Evolutionary conservation across 306 rosid species (phyloP).

Genomic region (Inga leiocalycina): DNA sequence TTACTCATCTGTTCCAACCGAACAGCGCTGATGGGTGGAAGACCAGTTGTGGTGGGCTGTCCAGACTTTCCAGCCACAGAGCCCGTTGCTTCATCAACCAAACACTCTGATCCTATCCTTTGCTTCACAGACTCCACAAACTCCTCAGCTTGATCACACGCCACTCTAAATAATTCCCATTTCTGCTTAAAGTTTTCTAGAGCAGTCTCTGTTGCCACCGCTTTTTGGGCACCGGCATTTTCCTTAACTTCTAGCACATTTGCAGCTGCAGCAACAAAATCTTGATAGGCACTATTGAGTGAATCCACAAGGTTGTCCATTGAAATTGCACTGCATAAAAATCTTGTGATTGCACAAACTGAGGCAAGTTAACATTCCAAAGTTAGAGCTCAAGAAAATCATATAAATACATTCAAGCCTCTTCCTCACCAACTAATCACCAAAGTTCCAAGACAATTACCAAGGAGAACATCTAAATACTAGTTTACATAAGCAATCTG

Average conservation of each 20-base stretch:
- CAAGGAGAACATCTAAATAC: not conserved
- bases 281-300: conserved; percentile 53
- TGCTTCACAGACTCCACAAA: conserved; percentile 72
- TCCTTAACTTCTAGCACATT: conserved; percentile 57
- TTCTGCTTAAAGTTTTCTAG: conserved; percentile 63
- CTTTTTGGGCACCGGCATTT: conserved; percentile 45
- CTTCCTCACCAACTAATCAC: not conserved
- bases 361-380: not conserved
- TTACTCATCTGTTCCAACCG: conserved; percentile 26
- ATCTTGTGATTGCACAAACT: not conserved
- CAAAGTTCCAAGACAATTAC: not conserved
- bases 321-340: not conserved
- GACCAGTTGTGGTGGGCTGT: conserved; percentile 29
- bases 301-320: conserved; percentile 64
- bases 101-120: conserved; percentile 47
- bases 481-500: not conserved
- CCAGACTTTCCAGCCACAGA: conserved; percentile 47
- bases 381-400: not conserved
- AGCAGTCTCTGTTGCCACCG: conserved; percentile 50
- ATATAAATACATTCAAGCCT: not conserved
- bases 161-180: conserved; percentile 64
- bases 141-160: conserved; percentile 71
- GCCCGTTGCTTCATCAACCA: conserved; percentile 66
- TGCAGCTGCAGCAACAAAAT: conserved; percentile 58
- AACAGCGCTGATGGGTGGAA: conserved; percentile 20